Evolutionary conservation across 352 stramenopile genomes (phyloP).

Genomic region (Thalassiosira oceanica): DNA sequence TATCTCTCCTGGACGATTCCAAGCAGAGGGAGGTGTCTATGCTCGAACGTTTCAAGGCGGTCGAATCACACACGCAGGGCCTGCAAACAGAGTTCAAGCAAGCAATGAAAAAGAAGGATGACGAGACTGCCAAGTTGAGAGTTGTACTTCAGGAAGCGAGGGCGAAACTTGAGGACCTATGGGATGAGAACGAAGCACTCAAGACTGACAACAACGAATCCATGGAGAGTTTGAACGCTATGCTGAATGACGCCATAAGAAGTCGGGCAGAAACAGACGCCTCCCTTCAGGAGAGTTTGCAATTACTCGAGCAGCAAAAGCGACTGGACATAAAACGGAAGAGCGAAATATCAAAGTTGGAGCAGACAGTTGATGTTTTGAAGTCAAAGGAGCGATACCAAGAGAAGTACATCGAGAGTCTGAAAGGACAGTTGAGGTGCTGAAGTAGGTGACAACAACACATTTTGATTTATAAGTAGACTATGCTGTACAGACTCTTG

Average conservation of each 20-base stretch:
- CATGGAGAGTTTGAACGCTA: slow-evolving; percentile 27
- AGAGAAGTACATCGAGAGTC: slow-evolving; percentile 34
- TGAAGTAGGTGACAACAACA: too few species aligned
- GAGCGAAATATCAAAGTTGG: slow-evolving; percentile 41
- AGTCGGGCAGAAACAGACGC: slow-evolving; percentile 33
- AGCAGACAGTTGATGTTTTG: slow-evolving; percentile 46
- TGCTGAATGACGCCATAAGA: slow-evolving; percentile 48
- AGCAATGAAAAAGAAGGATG: slow-evolving; percentile 23
- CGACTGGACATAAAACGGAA: slow-evolving; percentile 47
- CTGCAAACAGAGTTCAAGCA: slow-evolving; percentile 34
- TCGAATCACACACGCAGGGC: slow-evolving; percentile 36
- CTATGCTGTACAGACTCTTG: too few species aligned
- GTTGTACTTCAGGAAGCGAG: slow-evolving; percentile 39
- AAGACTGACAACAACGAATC: slow-evolving; percentile 23
- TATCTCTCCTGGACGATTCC: too few species aligned
- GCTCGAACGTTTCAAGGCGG: slow-evolving; percentile 21
- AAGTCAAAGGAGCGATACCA: slow-evolving; percentile 51
- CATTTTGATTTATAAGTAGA: too few species aligned
- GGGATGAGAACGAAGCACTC: slow-evolving; percentile 35
- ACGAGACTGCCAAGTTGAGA: slow-evolving; percentile 41
- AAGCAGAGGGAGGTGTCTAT: slow-evolving; percentile 19
- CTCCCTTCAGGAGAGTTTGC: slow-evolving; percentile 44
- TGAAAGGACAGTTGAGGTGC: slow-evolving; percentile 46
- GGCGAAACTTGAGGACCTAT: slow-evolving; percentile 30
- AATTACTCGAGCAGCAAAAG: slow-evolving; percentile 47